phyloP scores from a whole-genome alignment of 192 early-diverging fungal species.

The Backusella liffmaniae region DNA sequence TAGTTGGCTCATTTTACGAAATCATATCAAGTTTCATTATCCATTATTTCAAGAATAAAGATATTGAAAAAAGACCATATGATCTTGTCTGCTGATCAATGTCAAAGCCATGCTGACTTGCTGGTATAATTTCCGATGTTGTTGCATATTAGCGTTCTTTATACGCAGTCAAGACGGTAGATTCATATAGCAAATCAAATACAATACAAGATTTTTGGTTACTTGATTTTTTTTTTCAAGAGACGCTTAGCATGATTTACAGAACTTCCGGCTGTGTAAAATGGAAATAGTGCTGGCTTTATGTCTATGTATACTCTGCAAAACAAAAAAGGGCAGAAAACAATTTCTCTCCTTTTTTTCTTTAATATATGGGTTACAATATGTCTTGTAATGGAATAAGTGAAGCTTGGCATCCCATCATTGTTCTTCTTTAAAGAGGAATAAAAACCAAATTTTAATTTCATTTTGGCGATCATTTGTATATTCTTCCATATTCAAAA shows the following conservation, averaged over 20 bases:
- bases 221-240: background rate
- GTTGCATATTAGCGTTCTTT: background rate
- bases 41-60: background rate
- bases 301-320: background rate
- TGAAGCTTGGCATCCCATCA: background rate
- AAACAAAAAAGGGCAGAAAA: background rate
- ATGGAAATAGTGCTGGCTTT: background rate
- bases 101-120: background rate
- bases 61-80: background rate
- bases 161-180: too few species aligned
- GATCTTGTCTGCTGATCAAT: background rate
- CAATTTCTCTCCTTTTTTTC: background rate
- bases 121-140: background rate
- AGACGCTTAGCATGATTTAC: background rate
- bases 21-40: too few species aligned
- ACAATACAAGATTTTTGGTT: too few species aligned
- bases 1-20: too few species aligned
- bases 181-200: too few species aligned
- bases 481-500: background rate
- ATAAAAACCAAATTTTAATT: background rate
- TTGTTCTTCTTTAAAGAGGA: background rate
- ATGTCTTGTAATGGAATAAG: background rate
- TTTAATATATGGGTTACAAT: background rate
- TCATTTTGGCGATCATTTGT: background rate
- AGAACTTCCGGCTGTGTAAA: background rate